phyloP scores from a whole-genome alignment of 805 yeast genomes.

The Zygoascus flipseniorum region DNA sequence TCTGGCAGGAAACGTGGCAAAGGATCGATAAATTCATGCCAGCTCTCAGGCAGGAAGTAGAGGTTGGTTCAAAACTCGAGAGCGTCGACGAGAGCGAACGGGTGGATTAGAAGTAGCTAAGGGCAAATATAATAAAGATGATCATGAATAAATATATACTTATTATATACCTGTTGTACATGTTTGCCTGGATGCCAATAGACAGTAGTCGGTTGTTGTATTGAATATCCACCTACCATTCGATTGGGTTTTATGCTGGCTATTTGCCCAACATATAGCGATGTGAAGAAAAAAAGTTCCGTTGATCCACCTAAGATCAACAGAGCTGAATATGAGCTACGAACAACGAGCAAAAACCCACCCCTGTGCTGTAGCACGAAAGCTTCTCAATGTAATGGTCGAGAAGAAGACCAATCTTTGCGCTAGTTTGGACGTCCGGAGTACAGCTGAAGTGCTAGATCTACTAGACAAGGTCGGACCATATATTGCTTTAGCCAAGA shows the following conservation, averaged over 20 bases:
- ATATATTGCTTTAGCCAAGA: constrained; percentile 80
- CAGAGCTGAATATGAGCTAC: constrained; percentile 34
- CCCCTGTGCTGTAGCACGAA: constrained; percentile 69
- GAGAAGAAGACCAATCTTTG: constrained; percentile 79
- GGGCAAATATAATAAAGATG: too few relatives aligned
- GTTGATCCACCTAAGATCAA: too few relatives aligned
- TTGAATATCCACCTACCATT: too few relatives aligned
- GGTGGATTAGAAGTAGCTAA: too few relatives aligned
- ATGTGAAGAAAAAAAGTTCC: too few relatives aligned
- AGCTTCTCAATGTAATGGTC: constrained; percentile 67
- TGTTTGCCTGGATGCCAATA: too few relatives aligned
- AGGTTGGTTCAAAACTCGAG: background rate
- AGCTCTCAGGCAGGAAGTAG: constrained; percentile 20
- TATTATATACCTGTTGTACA: too few relatives aligned
- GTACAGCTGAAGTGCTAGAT: constrained; percentile 63
- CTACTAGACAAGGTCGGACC: constrained; percentile 84
- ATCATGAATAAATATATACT: too few relatives aligned
- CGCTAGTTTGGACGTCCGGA: constrained; percentile 86
- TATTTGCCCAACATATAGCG: too few relatives aligned
- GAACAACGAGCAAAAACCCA: constrained; percentile 62
- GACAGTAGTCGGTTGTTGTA: too few relatives aligned
- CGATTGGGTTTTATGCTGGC: too few relatives aligned
- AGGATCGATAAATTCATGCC: constrained; percentile 32
- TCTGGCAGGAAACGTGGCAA: constrained; percentile 33
- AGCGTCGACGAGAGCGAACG: too few relatives aligned